phyloP scores from a whole-genome alignment of 257 asterid species.

The Marsdenia floribunda region DNA sequence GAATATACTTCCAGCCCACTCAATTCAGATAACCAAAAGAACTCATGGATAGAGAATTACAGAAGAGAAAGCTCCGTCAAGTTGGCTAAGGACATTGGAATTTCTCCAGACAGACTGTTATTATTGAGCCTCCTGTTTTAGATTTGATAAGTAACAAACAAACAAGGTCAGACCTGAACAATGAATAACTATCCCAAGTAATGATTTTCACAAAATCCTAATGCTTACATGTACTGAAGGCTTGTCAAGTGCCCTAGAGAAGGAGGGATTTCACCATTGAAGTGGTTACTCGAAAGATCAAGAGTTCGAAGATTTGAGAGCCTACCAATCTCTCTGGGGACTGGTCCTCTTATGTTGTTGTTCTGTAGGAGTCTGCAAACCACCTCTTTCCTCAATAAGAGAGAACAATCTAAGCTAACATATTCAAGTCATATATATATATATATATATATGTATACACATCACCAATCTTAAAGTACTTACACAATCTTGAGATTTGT shows the following conservation, averaged over 20 bases:
- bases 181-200: background rate
- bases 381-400: slow-evolving; percentile 16
- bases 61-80: slow-evolving; percentile 70
- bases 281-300: slow-evolving; percentile 73
- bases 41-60: slow-evolving; percentile 41
- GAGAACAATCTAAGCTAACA: slow-evolving; percentile 5
- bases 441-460: background rate
- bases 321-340: slow-evolving; percentile 70
- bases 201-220: slow-evolving; percentile 3
- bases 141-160: slow-evolving; percentile 6
- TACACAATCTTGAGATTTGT: slow-evolving; percentile 87
- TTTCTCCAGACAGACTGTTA: slow-evolving; percentile 70
- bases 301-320: slow-evolving; percentile 81
- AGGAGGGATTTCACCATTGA: slow-evolving; percentile 66
- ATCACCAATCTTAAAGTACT: slow-evolving; percentile 22
- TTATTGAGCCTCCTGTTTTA: slow-evolving; percentile 82
- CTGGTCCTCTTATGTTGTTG: slow-evolving; percentile 72
- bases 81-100: slow-evolving; percentile 68
- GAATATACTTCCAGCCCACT: background rate
- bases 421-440: background rate
- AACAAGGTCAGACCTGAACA: slow-evolving; percentile 9
- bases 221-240: slow-evolving; percentile 76
- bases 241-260: slow-evolving; percentile 49
- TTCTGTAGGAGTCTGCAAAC: slow-evolving; percentile 73
- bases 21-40: background rate